phyloP scores from a whole-genome alignment of 306 rosid species.

The Urtica urens region DNA sequence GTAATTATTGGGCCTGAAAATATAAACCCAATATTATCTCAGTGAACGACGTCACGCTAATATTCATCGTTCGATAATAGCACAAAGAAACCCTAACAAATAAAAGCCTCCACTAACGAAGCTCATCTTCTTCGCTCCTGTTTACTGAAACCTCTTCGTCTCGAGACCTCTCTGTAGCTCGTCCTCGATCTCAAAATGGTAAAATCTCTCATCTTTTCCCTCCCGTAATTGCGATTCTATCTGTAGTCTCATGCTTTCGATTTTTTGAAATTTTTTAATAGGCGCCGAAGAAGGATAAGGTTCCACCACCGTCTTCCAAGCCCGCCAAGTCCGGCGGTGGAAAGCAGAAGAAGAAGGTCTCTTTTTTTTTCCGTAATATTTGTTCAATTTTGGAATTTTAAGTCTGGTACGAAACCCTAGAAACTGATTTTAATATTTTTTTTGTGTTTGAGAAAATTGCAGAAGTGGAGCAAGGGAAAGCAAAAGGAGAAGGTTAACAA shows the following conservation, averaged over 20 bases:
- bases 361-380: neutral
- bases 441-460: constrained; percentile 4
- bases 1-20: neutral
- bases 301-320: constrained; percentile 56
- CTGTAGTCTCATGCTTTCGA: neutral
- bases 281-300: constrained; percentile 74
- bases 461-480: constrained; percentile 78
- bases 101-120: neutral
- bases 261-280: constrained; percentile 2
- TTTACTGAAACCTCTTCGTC: neutral
- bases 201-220: neutral
- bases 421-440: neutral
- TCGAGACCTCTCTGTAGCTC: neutral
- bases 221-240: neutral
- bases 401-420: neutral
- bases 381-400: no score
- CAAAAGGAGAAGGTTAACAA: constrained; percentile 74
- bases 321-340: constrained; percentile 67
- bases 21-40: neutral
- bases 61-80: no score
- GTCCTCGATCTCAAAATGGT: constrained; percentile 17
- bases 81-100: constrained; percentile 28
- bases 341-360: constrained; percentile 65
- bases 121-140: neutral
- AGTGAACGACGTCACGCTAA: neutral